Base-by-base conservation (phyloP, 2,329 filamentous ascomycete species). In the Fusarium proliferatum region DNA sequence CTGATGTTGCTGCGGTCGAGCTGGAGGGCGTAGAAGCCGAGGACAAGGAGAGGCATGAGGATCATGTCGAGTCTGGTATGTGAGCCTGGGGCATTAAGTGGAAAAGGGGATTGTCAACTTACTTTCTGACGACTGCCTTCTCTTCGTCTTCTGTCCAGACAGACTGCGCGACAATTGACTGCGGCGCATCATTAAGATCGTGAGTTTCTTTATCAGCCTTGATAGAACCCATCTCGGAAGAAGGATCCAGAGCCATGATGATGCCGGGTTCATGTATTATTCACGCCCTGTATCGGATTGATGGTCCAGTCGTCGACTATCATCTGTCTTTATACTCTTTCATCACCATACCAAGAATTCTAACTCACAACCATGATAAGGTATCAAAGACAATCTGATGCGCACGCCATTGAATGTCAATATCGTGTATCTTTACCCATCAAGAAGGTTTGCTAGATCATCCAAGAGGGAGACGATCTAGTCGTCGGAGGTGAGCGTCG, bases 1-100 rank as follows among this genome's bases (percentile, higher is more conserved):
- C 82, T 80, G 62, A 86, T 80, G 67, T 81, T 82, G 34, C 77
- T 78, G 30, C 80, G 74, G 43, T 82, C 80, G 26, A 81, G 73
- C 46, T 82, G 86, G 41, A 88, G 84, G 28, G 84, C 83, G 11
- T 86, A 82, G 38, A 88, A 83, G 0, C 84, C 85, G 0, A 86
- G 74, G 16, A 85, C 81, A 2, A 88, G 81, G 1, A 87, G 77
- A 0, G 84, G 85, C 43, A 87, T 82, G 0, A 88, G 81, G 7
- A 81, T 81, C 5, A 81, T 69, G 61, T 87, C 64, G 11, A 76
- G 57, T 16, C 70, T 75, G 9, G 1, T 6, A 11, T 15, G 42
- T 75, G 36, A 72, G 42, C 11, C 43, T 1, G 30, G 5, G 4
- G 12, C 5, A 2, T 16, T 4, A 11, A 19, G 5, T 5, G 8